Evolutionary conservation across 176 grass and related monocot species (phyloP), one percentile per base, ranked within the genome.

Genomic region (Metroxylon sagu): DNA sequence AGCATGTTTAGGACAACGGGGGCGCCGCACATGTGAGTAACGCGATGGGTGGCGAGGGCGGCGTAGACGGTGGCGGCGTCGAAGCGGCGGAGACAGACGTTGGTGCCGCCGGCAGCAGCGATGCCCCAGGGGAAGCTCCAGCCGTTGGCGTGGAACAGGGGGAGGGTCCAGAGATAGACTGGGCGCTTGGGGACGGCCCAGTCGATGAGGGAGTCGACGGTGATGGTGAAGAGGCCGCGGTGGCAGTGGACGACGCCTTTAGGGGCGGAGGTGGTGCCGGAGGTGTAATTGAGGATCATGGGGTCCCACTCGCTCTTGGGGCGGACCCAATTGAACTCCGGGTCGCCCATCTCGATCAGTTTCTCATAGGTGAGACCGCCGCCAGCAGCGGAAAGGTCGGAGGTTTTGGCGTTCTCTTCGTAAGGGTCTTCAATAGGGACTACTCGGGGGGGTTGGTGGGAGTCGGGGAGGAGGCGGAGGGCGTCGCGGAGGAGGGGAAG

Each of bases 241-340:
- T 95, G 91, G 77, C 86, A 90, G 67, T 87, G 91, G 67, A 96
- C 77, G 4, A 96, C 91, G 0, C 91, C 86, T 55, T 96, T 96
- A 5, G 91, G 86, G 14, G 83, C 80, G 19, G 91, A 82, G 65
- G 91, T 96, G 1, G 91, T 96, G 58, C 91, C 91, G 26, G 91
- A 96, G 50, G 91, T 90, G 77, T 96, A 96, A 68, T 96, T 96
- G 0, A 96, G 74, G 2, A 96, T 70, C 78, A 96, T 87, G 3
- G 91, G 91, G 6, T 96, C 86, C 83, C 85, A 78, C 72, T 90
- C 91, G 57, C 75, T 90, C n/a, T 1, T 10, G 5, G 91, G 91
- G 19, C 74, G 67, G 18, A 87, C 35, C 91, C 91, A 96, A 5
- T 18, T 1, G 61, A 96, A 90, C 59, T 65, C 67, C n/a, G 83